Percentiles rank a stretch among this genome's conserved stretches.
Evolutionary conservation across 768 basidiomycete genomes (phyloP).

Genomic region (Cyclocybe cylindracea): DNA sequence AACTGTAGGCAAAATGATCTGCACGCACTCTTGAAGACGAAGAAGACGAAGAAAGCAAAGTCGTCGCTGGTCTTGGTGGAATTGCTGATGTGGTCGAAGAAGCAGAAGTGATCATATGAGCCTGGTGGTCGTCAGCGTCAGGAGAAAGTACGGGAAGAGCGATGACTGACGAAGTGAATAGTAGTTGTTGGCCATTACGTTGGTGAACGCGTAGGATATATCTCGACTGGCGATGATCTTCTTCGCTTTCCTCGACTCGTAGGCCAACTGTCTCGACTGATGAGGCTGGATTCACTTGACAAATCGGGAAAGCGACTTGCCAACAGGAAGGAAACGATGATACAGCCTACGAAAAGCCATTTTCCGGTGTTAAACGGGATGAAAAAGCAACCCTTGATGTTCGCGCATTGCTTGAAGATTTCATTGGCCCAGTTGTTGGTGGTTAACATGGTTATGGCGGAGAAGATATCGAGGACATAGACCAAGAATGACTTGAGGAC

Average conservation of each 20-base stretch:
- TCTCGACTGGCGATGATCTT: slow-evolving; percentile 95
- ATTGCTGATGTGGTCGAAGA: slow-evolving; percentile 94
- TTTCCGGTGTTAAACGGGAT: slow-evolving; percentile 88
- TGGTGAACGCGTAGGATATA: slow-evolving; percentile 98
- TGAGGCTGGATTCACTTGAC: background rate
- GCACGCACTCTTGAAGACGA: slow-evolving; percentile 92
- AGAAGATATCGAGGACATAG: slow-evolving; percentile 97
- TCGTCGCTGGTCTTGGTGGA: slow-evolving; percentile 97
- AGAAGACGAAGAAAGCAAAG: slow-evolving; percentile 99
- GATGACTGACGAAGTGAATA: slow-evolving; percentile 82
- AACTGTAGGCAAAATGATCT: background rate
- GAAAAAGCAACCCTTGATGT: slow-evolving; percentile 70
- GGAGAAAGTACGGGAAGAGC: slow-evolving; percentile 8
- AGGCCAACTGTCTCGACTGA: slow-evolving; percentile 57
- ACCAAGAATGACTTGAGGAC: slow-evolving; percentile 96
- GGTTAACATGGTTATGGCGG: slow-evolving; percentile 94
- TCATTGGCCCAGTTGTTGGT: slow-evolving; percentile 89
- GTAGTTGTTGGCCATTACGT: slow-evolving; percentile 95
- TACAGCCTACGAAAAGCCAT: slow-evolving; percentile 98
- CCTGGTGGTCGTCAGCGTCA: slow-evolving; percentile 42
- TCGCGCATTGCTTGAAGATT: slow-evolving; percentile 77
- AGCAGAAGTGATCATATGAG: slow-evolving; percentile 96
- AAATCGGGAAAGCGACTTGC: slow-evolving; percentile 43
- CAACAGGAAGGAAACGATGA: slow-evolving; percentile 96
- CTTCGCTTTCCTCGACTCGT: slow-evolving; percentile 89